Conservation (phyloP, 2,329 filamentous ascomycete genomes). For the Neospermospora avenae region DNA sequence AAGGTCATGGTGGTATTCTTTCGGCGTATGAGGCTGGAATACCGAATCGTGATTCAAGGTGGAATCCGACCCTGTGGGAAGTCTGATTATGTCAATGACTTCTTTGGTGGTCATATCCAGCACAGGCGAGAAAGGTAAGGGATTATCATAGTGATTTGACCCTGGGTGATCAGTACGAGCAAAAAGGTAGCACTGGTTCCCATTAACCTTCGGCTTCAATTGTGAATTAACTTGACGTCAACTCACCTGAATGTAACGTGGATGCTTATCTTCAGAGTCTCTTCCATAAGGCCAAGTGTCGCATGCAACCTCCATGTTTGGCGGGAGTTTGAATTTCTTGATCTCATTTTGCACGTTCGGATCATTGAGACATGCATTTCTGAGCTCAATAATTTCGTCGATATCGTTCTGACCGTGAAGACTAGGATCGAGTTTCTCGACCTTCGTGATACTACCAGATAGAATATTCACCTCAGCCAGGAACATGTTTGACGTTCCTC, state of each 20-base stretch:
- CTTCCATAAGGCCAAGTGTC: conserved; percentile 32
- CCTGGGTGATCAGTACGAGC: conserved; percentile 23
- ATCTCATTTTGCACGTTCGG: conserved; percentile 23
- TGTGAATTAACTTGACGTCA: not conserved
- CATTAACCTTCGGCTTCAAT: not conserved
- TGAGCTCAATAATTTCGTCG: conserved; percentile 25
- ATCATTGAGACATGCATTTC: conserved; percentile 25
- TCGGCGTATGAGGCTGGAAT: conserved; percentile 17
- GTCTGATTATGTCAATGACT: conserved; percentile 23
- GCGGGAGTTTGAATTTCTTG: conserved; percentile 22
- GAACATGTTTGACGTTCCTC: conserved; percentile 25
- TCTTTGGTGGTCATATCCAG: conserved; percentile 25
- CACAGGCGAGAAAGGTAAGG: conserved; percentile 28
- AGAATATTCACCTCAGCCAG: conserved; percentile 23
- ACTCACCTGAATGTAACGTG: conserved; percentile 27
- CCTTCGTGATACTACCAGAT: conserved; percentile 13
- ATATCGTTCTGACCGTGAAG: conserved; percentile 29
- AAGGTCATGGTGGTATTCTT: conserved; percentile 29
- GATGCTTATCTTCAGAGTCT: conserved; percentile 24
- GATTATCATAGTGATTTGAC: conserved; percentile 29
- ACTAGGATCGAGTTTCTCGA: conserved; percentile 20
- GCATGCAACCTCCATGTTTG: conserved; percentile 21
- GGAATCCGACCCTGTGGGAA: conserved; percentile 24
- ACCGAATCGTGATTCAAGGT: conserved; percentile 19
- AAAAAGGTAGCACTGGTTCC: conserved; percentile 26